Base-by-base conservation (phyloP, 441 rosid species). In the Hura crepitans region DNA sequence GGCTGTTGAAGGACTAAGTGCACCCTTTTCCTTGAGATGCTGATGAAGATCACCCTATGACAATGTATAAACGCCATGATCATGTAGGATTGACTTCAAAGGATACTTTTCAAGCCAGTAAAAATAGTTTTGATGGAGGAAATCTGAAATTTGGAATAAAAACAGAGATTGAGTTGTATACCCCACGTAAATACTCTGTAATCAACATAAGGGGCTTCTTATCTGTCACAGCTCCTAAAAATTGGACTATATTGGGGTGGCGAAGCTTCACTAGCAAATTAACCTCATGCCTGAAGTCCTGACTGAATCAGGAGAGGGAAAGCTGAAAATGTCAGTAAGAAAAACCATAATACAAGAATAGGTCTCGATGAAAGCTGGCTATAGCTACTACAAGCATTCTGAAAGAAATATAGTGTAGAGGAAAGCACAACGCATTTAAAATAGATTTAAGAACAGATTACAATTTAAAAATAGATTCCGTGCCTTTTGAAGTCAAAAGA, bases 271-370 rank as follows among this genome's bases (percentile, higher is more conserved):
- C 99, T 62, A 95, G 90, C 84, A 95, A 83, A 81, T 88, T 86
- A 77, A 89, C 97, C 84, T 95, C 99, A 82, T 92, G 99, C 83
- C 98, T 89, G 85, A 95, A 95, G 84, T 95, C 99, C 84, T 92
- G 98, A 73, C 99, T 92, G 95, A 61, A 80, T 69, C 76, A 70
- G 10, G 74, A 56, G 74, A 81, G 70, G 18, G 63, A 57, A 56
- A 75, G 61, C 65, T 35, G 56, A 61, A 58, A 75, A 67, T n/a
- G 65, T 25, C 46, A 53, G 53, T 33, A 37, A 78, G 59, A 39
- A 55, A 65, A 62, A 60, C 50, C 39, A 60, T 13, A 62, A 30
- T 4, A 80, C 50, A 33, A 39, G 9, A 28, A 47, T 6, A 3
- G 33, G 56, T 47, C 51, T 22, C 30, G 8, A 20, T 37, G 22